These are phyloP conservation scores for Sugiyamaella valdiviana DNA, from an alignment of 805 yeast species.

Conservation along the genomic window DNA sequence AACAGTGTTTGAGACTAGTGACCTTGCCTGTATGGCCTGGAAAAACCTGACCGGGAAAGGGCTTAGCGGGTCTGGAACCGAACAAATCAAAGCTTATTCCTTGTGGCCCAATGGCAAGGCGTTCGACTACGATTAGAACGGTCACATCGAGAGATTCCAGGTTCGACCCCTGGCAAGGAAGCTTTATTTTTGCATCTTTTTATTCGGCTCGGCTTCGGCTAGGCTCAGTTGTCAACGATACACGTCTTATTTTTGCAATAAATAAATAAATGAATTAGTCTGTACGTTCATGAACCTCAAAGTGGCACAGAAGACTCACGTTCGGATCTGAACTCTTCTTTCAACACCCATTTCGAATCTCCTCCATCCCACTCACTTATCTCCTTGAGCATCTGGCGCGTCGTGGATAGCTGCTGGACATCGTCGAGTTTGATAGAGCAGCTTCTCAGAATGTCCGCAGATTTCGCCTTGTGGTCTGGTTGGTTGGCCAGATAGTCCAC, in stretches of 20 bases:
- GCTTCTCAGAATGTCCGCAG: conserved; percentile 42
- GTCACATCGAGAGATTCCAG: conserved; percentile 45
- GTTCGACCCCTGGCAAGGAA: conserved; percentile 53
- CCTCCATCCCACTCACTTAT: conserved; percentile 62
- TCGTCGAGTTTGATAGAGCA: conserved; percentile 37
- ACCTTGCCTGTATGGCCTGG: too few relatives aligned
- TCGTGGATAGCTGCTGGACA: conserved; percentile 50
- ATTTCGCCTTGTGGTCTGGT: conserved; percentile 40
- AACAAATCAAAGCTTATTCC: conserved; percentile 18
- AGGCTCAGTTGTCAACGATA: too few relatives aligned
- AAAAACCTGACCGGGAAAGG: too few relatives aligned
- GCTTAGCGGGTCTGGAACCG: background rate
- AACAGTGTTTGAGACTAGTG: too few relatives aligned
- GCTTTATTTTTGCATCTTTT: conserved; percentile 40
- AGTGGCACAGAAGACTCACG: background rate
- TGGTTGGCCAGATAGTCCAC: conserved; percentile 35
- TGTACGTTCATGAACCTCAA: background rate
- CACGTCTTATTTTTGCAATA: too few relatives aligned
- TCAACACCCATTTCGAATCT: conserved; percentile 58
- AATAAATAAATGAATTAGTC: background rate
- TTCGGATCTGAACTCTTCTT: conserved; percentile 37
- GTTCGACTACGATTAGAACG: conserved; percentile 30
- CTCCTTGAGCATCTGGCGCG: conserved; percentile 62
- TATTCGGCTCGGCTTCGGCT: too few relatives aligned
- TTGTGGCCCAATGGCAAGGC: conserved; percentile 36